Evolutionary conservation across 805 yeast species (phyloP), one percentile per base, ranked within the genome.

Genomic region (Suhomyces faveliae): DNA sequence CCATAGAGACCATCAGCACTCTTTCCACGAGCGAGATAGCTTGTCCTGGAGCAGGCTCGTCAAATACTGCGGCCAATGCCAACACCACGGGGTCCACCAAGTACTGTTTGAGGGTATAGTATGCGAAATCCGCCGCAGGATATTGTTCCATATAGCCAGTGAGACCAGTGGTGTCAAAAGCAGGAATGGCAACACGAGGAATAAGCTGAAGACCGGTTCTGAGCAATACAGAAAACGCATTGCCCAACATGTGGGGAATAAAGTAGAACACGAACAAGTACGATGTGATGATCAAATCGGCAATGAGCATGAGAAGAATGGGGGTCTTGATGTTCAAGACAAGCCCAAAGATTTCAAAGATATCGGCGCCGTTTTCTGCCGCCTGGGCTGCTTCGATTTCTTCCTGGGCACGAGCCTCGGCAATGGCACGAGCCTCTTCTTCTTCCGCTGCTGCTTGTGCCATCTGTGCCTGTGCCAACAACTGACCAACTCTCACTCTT

Each of bases 161-260:
- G 11, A 27, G 3, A 1, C 11, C n/a, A n/a, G 27, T 9, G 11
- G 12, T 12, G 3, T 15, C 4, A 13, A 30, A 2, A 5, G 20
- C 27, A 10, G 27, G n/a, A n/a, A n/a, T n/a, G n/a, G n/a, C n/a
- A 9, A 33, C 19, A 9, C 37, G 12, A 33, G 15, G 19, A 2
- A 33, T 7, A 33, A 33, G 6, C 12, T 11, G 35, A 17, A 27
- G 1, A 5, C 8, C 11, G 19, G 23, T 4, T 35, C 46, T 17
- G 4, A 15, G 3, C 9, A 43, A 10, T 5, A 19, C 37, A 8
- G 42, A 5, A 7, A 43, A 11, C 2, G 46, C 12, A 15, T 22
- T 35, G 4, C 41, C 85, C 3, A 77, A 40, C 38, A 73, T 55
- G n/a, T 78, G 74, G 9, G 86, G 85, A 2, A 78, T 50, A 13